phyloP scores from a whole-genome alignment of 78 protist species.

The Dictyostelium citrinum region DNA sequence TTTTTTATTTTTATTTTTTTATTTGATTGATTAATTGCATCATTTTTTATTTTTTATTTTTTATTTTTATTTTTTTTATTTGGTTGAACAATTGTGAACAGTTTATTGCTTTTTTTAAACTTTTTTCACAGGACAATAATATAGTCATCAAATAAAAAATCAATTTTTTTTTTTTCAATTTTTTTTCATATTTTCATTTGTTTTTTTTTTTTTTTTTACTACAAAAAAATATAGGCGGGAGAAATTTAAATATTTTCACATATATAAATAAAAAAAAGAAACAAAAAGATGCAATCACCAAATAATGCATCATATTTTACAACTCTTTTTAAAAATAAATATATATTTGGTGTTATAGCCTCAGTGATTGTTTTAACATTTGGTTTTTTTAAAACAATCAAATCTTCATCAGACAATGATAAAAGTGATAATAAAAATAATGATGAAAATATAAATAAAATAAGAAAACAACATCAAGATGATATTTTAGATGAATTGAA shows the following conservation, averaged over 20 bases:
- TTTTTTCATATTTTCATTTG: not conserved
- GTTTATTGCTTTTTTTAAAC: too few relatives aligned
- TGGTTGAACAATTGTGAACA: too few relatives aligned
- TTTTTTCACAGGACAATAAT: not conserved
- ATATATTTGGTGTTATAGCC: not conserved
- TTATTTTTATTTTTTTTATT: too few relatives aligned
- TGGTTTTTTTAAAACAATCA: slow-evolving; percentile 6
- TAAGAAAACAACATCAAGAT: not conserved
- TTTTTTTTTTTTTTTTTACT: not conserved
- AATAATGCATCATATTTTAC: not conserved
- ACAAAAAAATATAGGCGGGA: not conserved
- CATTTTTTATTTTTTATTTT: too few relatives aligned
- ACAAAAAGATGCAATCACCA: not conserved
- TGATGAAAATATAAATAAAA: not conserved
- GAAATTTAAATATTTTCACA: not conserved
- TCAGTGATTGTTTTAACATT: not conserved
- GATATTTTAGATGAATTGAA: not conserved
- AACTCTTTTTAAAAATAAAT: not conserved
- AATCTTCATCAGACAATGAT: not conserved
- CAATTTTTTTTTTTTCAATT: not conserved
- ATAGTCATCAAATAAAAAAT: not conserved
- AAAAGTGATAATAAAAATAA: not conserved
- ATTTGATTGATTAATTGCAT: too few relatives aligned
- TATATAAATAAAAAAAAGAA: not conserved
- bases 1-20: too few relatives aligned